Evolutionary conservation across 345 rosid genomes (phyloP).

Genomic region (Murraya paniculata): DNA sequence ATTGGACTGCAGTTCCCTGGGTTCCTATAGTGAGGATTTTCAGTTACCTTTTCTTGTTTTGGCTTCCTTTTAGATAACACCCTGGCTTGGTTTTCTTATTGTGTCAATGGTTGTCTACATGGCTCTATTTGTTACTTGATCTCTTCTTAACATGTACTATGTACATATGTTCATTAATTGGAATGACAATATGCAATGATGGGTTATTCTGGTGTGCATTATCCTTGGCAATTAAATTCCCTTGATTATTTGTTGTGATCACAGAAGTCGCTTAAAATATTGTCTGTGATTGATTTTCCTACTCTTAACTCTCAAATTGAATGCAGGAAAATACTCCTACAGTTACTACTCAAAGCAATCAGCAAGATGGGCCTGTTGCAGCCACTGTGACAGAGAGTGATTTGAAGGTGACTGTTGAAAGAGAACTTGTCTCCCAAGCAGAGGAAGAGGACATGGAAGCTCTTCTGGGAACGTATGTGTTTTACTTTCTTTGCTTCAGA

Average conservation of each 20-base stretch:
- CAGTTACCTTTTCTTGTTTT: not conserved
- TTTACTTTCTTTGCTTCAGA: slow-evolving; percentile 14
- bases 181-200: not conserved
- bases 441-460: slow-evolving; percentile 99
- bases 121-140: not conserved
- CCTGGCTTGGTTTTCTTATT: not conserved
- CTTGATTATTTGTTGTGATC: not conserved
- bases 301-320: slow-evolving; percentile 8
- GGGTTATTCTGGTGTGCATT: not conserved
- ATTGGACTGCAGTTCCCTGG: not conserved
- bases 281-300: slow-evolving; percentile 13
- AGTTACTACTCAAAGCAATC: slow-evolving; percentile 56
- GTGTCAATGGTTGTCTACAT: not conserved
- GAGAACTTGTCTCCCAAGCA: slow-evolving; percentile 92
- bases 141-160: not conserved
- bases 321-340: slow-evolving; percentile 79
- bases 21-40: not conserved
- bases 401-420: slow-evolving; percentile 88
- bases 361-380: slow-evolving; percentile 69
- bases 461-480: slow-evolving; percentile 85
- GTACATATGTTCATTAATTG: not conserved
- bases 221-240: not conserved
- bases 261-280: not conserved
- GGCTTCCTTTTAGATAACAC: not conserved
- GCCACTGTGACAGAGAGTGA: slow-evolving; percentile 63